A percentile compares a stretch with the other conserved stretches of the same genome.
Conservation (phyloP, 2,329 filamentous ascomycete genomes). For the Blastomyces parvus region DNA sequence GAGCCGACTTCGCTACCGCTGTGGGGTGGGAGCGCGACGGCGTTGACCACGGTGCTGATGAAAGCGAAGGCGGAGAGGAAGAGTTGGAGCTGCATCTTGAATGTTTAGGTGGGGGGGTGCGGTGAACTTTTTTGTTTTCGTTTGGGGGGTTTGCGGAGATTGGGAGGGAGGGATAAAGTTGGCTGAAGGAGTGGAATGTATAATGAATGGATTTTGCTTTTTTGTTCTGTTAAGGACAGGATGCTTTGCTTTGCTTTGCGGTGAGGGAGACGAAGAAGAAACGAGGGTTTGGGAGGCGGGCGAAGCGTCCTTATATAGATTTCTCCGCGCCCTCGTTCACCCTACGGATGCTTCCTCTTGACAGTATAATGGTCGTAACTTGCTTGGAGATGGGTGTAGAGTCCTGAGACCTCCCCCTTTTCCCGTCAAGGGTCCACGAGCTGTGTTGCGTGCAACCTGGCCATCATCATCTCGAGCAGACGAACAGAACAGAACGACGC, state of each 20-base stretch:
- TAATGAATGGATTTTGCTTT: neutral
- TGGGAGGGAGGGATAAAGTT: neutral
- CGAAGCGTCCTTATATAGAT: slow-evolving; percentile 4
- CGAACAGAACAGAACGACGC: neutral
- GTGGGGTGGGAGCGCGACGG: slow-evolving; percentile 2
- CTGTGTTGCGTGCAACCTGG: neutral
- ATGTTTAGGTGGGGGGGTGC: neutral
- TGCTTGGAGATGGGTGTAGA: neutral
- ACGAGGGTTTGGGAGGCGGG: neutral
- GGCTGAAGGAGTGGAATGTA: neutral
- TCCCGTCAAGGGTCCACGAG: neutral
- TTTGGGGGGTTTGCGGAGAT: neutral
- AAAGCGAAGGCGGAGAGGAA: slow-evolving; percentile 1
- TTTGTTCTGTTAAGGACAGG: neutral
- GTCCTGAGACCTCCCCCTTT: neutral
- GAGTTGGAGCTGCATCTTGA: slow-evolving; percentile 9
- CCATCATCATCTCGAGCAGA: neutral
- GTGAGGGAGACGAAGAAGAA: neutral
- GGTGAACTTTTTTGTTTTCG: neutral
- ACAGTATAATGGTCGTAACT: neutral
- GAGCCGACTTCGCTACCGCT: neutral
- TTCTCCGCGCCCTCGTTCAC: neutral
- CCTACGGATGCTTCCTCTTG: neutral
- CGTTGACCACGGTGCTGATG: neutral
- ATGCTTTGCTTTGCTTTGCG: slow-evolving; percentile 6